Evolutionary conservation across 352 stramenopile species (phyloP).

Genomic region (Globisporangium acanthophoron): DNA sequence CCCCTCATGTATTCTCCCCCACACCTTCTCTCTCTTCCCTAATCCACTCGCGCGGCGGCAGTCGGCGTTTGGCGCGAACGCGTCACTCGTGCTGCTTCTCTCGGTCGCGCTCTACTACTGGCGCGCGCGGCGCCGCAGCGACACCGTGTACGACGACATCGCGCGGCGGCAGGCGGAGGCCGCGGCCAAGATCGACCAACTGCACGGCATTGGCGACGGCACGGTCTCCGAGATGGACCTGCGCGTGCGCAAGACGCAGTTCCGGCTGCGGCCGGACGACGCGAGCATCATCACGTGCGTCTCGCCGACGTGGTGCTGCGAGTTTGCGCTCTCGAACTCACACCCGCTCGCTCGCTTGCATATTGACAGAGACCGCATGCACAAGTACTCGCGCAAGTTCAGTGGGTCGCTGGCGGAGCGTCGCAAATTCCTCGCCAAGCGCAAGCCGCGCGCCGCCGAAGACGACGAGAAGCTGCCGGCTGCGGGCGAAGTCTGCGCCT

Average conservation of each 20-base stretch:
- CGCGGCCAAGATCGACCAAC: conserved; percentile 56
- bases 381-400: conserved; percentile 73
- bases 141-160: conserved; percentile 69
- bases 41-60: conserved; percentile 7
- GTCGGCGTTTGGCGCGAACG: conserved; percentile 54
- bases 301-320: neutral
- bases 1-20: too few relatives aligned
- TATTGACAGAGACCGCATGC: conserved; percentile 48
- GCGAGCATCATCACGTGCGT: conserved; percentile 68
- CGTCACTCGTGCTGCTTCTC: conserved; percentile 59
- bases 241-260: conserved; percentile 61
- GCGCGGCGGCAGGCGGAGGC: conserved; percentile 49
- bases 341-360: neutral
- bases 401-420: conserved; percentile 54
- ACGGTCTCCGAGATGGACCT: conserved; percentile 37
- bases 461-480: conserved; percentile 19
- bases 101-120: conserved; percentile 63
- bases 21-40: neutral
- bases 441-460: conserved; percentile 27
- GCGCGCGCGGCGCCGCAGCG: conserved; percentile 43
- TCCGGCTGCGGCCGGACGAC: conserved; percentile 56
- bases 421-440: conserved; percentile 58
- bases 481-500: neutral
- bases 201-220: conserved; percentile 49
- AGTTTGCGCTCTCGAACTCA: neutral